Evolutionary conservation across 371 early-diverging fungal species (phyloP).

Genomic region (Batrachochytrium dendrobatidis): DNA sequence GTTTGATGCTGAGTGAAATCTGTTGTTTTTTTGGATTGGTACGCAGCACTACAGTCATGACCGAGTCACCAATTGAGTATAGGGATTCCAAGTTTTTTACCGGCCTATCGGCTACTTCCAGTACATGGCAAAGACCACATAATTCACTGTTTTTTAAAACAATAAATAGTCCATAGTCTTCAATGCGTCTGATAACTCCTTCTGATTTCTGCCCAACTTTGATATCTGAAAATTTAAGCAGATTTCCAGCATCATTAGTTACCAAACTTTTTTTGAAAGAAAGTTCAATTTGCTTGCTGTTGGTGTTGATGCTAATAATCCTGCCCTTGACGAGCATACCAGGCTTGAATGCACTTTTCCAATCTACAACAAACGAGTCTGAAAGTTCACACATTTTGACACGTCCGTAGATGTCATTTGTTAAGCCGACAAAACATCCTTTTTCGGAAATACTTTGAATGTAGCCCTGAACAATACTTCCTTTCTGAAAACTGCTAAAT

Average conservation of each 20-base stretch:
- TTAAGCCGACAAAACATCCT: slow-evolving; percentile 71
- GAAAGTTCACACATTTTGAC: slow-evolving; percentile 82
- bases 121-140: slow-evolving; percentile 64
- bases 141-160: slow-evolving; percentile 54
- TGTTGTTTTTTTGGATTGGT: slow-evolving; percentile 56
- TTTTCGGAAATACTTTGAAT: slow-evolving; percentile 60
- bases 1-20: slow-evolving; percentile 65
- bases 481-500: slow-evolving; percentile 44
- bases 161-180: slow-evolving; percentile 64
- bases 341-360: slow-evolving; percentile 57
- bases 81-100: slow-evolving; percentile 32
- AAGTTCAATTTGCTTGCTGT: slow-evolving; percentile 27
- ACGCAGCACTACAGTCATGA: slow-evolving; percentile 60
- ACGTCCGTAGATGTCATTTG: slow-evolving; percentile 57
- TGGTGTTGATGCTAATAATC: slow-evolving; percentile 57
- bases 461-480: slow-evolving; percentile 62
- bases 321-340: slow-evolving; percentile 71
- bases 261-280: slow-evolving; percentile 27
- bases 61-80: slow-evolving; percentile 66
- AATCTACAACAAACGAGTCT: slow-evolving; percentile 78
- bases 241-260: slow-evolving; percentile 23
- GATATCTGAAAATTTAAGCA: slow-evolving; percentile 39
- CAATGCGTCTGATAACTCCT: slow-evolving; percentile 58
- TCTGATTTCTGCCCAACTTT: slow-evolving; percentile 56
- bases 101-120: slow-evolving; percentile 44